Base-by-base conservation (phyloP, 2,329 filamentous ascomycete genomes). In the Emergomyces orientalis region DNA sequence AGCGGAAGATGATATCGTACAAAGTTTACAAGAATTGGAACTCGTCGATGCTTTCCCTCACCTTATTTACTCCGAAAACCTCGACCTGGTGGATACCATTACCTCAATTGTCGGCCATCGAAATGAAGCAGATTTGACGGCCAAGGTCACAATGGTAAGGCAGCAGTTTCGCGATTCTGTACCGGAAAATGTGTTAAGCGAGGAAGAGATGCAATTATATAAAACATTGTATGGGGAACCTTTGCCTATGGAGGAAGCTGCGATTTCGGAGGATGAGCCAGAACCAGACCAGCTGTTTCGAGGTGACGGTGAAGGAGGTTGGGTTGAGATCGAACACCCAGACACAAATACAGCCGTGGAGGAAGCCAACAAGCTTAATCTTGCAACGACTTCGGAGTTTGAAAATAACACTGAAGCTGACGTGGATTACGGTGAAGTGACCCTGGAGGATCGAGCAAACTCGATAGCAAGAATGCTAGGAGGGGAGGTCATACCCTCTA, bases 141-240 rank as follows among this genome's bases (percentile, higher is more conserved):
- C 69, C 32, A 73, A 71, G 63, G 90, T 90, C 39, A 84, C 88
- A 62, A 81, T 85, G 67, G 88, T 90, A 43, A 85, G 88, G 69
- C 87, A 90, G 66, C 81, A 84, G 9, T 95, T 91, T 73, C 88
- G 91, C 65, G 87, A 94, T 70, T 86, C 82, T 0, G 75, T 97
- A 30, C 92, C 92, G 0, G 83, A 85, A 39, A 86, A 82, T 41
- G 85, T 90, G 68, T 75, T 97, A 60, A 86, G 80, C 41, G 80
- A 82, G 0, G 83, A 88, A 61, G 91, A 96, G 73, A 86, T 88
- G 69, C 79, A 78, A 57, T 77, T 96, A 0, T 96, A 96, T 74
- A 86, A 88, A 71, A 82, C 91, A 66, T 77, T 96, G 19, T 97
- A 94, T 73, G 93, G 92, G 1, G 80, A 86, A 41, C 90, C 91